A percentile compares a stretch with the other conserved stretches of the same genome.
These are phyloP conservation scores for sweet orange (Citrus sinensis) DNA, from an alignment of 345 rosid genomes.

Conservation along the genomic window DVS_A1.0 CM039165.1:37588501-37589000, in stretches of 20 bases:
- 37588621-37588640: background rate
- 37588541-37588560: slow-evolving; percentile 58
- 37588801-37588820: too few species aligned
- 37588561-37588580: slow-evolving; percentile 25
- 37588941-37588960: background rate
- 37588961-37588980: background rate
- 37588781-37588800: too few species aligned
- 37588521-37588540: slow-evolving; percentile 45
- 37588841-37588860: too few species aligned
- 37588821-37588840: too few species aligned
- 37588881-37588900: too few species aligned
- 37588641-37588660: slow-evolving; percentile 32
- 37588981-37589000: background rate
- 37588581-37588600: rapidly evolving
- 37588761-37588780: too few species aligned
- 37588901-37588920: too few species aligned
- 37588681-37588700: background rate
- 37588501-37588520: slow-evolving; percentile 44
- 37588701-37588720: background rate
- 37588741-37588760: background rate
- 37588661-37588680: background rate
- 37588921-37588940: background rate
- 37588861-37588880: too few species aligned
- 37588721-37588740: background rate
- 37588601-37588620: slow-evolving; percentile 7